These are phyloP conservation scores for Coniferiporia weirii DNA, from an alignment of 1,284 basidiomycete genomes.

Conservation along the genomic window DNA sequence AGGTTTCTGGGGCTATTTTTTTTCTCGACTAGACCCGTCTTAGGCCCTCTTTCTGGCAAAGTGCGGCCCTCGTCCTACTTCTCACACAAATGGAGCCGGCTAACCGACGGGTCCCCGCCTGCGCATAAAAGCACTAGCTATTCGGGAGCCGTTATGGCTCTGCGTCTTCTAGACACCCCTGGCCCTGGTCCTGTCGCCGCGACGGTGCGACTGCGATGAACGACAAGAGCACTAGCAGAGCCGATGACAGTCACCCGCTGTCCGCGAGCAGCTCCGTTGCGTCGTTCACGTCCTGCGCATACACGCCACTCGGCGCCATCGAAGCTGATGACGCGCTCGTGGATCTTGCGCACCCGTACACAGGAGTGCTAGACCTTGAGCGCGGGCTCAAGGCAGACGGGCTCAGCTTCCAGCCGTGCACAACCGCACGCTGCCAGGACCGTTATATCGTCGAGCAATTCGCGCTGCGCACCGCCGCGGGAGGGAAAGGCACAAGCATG, in stretches of 20 bases:
- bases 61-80: neutral
- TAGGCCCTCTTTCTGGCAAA: neutral
- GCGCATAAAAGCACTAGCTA: neutral
- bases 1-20: slow-evolving; percentile 1
- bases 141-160: neutral
- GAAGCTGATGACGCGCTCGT: slow-evolving; percentile 16
- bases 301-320: slow-evolving; percentile 7
- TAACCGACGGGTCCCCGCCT: neutral
- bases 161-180: neutral
- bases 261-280: slow-evolving; percentile 10
- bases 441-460: slow-evolving; percentile 27
- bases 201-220: neutral
- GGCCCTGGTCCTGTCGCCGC: neutral
- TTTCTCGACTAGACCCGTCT: neutral
- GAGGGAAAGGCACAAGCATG: too few relatives aligned
- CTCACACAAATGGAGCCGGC: neutral
- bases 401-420: slow-evolving; percentile 29
- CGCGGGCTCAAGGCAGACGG: slow-evolving; percentile 20
- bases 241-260: neutral
- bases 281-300: neutral
- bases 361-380: slow-evolving; percentile 10
- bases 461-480: neutral
- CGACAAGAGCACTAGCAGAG: neutral
- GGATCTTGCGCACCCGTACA: slow-evolving; percentile 18
- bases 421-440: slow-evolving; percentile 26